These are phyloP conservation scores for Penicillium nucicola DNA, from an alignment of 495 filamentous ascomycete species.

Conservation along the genomic window DNA sequence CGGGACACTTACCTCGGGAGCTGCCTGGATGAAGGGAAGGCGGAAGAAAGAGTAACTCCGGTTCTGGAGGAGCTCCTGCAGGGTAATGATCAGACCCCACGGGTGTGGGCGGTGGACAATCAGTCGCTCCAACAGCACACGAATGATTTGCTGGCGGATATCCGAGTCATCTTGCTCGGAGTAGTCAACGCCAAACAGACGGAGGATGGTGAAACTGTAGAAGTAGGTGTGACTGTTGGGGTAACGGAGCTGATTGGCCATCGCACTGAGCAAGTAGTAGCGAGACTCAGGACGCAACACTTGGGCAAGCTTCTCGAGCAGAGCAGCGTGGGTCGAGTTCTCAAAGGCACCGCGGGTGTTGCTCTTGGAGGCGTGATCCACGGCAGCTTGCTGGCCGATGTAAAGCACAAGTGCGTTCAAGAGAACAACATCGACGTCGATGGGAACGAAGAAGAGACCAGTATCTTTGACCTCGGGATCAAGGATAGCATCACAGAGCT, in stretches of 20 bases:
- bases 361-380: constrained; percentile 52
- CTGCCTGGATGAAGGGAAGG: constrained; percentile 83
- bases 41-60: constrained; percentile 86
- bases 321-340: constrained; percentile 66
- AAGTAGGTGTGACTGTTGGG: constrained; percentile 89
- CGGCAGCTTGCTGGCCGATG: constrained; percentile 69
- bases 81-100: constrained; percentile 90
- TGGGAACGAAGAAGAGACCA: constrained; percentile 56
- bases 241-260: constrained; percentile 88
- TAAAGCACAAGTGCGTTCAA: constrained; percentile 82
- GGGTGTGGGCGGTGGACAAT: constrained; percentile 91
- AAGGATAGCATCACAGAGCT: constrained; percentile 66
- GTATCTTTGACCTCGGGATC: constrained; percentile 50
- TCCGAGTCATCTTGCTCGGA: constrained; percentile 75
- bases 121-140: constrained; percentile 81
- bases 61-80: constrained; percentile 89
- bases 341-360: constrained; percentile 62
- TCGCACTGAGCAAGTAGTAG: constrained; percentile 79
- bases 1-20: constrained; percentile 65
- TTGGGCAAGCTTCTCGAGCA: constrained; percentile 72
- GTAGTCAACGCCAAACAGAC: constrained; percentile 77
- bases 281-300: constrained; percentile 72
- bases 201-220: constrained; percentile 83
- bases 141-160: constrained; percentile 84
- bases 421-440: constrained; percentile 66